Conservation (phyloP, 768 basidiomycete genomes). For the Rhizopogon rudus region DNA sequence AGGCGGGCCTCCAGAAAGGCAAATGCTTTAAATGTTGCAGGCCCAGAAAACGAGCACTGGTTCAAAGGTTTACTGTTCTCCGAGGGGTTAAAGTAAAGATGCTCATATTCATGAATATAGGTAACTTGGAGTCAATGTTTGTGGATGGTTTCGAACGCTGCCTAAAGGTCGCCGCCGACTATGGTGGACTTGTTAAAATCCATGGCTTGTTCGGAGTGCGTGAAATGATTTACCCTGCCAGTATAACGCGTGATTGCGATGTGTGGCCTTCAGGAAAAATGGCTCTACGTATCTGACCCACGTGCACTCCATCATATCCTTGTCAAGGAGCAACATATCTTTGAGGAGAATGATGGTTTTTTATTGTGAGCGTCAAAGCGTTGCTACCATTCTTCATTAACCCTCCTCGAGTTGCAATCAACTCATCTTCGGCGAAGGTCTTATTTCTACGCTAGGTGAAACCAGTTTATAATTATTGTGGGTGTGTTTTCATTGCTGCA, state of each 20-base stretch:
- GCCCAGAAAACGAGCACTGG: neutral
- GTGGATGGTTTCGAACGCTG: neutral
- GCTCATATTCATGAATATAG: neutral
- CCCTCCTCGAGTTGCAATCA: neutral
- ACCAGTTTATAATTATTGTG: neutral
- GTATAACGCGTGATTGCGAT: neutral
- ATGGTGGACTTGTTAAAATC: neutral
- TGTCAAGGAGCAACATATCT: conserved; percentile 21
- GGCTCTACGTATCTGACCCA: conserved; percentile 23
- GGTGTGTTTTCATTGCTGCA: neutral
- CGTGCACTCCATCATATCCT: conserved; percentile 24
- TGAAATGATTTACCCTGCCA: neutral
- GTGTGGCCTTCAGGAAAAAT: conserved; percentile 6
- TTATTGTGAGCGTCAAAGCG: conserved; percentile 6
- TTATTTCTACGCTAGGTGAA: conserved; percentile 22
- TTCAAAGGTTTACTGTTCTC: neutral
- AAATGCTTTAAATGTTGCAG: neutral
- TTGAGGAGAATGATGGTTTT: conserved; percentile 19
- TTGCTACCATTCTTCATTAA: neutral
- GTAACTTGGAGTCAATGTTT: neutral
- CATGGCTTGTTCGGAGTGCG: conserved; percentile 41
- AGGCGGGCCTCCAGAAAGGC: neutral
- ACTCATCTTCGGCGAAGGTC: conserved; percentile 22
- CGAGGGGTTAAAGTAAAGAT: neutral
- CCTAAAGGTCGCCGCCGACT: neutral